Base-by-base conservation (phyloP, 306 rosid genomes). In the Arachis stenosperma region DNA sequence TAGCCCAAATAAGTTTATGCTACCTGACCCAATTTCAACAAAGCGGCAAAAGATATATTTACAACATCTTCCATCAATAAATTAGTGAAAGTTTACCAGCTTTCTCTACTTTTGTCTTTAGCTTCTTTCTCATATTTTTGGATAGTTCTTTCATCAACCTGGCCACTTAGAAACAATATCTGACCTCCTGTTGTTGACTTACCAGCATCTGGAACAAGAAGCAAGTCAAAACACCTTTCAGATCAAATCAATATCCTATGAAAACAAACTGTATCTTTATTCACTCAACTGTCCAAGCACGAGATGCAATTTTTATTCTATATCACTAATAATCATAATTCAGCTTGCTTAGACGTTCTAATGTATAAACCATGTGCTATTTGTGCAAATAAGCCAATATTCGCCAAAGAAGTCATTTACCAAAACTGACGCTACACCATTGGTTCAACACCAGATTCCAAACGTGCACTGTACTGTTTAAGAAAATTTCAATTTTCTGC, bases 101-200 rank as follows among this genome's bases (percentile, higher is more conserved):
- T 95, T 82, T 95, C 99, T 84, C 99, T 86, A 81, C 98, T 95
- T 84, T 95, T 95, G 37, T 95, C 99, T 87, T 95, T 95, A 4
- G 99, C 99, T 90, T 95, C 99, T 76, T 87, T 95, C 82, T 95
- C 99, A 9, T 91, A 95, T 78, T 95, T 95, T 78, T 91, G 98
- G 81, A 95, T 95, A 9, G 99, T 95, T 22, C 99, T 90, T 52
- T 95, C 99, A 74, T 95, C 99, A 78, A 95, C 99, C 82, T 88
- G 96, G 65, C 97, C 89, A 77, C 97, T 94, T 41, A 94, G 95
- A 84, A 91, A 91, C 85, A 94, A 97, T 81, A 94, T 94, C 82
- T 94, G 99, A 61, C 99, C 99, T 57, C 99, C 99, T 65, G 90
- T 89, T 12, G 99, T 94, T 58, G 99, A 94, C 86, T 94, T 94